Evolutionary conservation across 345 rosid genomes (phyloP), one percentile per base, ranked within the genome.

Genomic region (Camelina neglecta): DNA sequence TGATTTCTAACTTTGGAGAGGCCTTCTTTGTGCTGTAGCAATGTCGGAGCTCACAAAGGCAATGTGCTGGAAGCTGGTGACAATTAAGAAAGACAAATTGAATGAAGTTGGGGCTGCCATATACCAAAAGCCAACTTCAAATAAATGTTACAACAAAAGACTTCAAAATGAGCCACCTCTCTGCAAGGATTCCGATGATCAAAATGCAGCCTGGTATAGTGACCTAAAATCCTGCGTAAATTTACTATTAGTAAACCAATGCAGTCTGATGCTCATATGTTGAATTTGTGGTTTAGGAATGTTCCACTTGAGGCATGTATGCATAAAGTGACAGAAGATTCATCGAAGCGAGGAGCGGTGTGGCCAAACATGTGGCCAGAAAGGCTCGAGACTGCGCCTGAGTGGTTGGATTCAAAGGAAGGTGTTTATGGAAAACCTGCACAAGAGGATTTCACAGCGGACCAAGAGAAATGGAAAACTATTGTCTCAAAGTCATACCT

Each of bases 361-460:
- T 89, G 93, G 95, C 97, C 97, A 15, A 84, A 84, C 74, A 77
- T 67, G 68, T 91, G 97, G 95, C 97, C 95, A 0, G 49, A 26
- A 29, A 85, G 95, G 75, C 55, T 89, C 69, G 93, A 83, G 79
- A 83, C 76, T 48, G 85, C 84, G 3, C 97, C 97, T 3, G 86
- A 88, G 75, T 91, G 95, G 97, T 75, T 91, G 80, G 82, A 80
- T 60, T 78, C 86, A 29, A 73, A 84, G 83, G 81, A 67, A 69
- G 91, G 91, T 53, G 91, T 86, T 54, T 86, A 91, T 26, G 90
- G 97, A 44, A 89, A 87, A 80, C 76, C 87, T 76, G 92, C 86
- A 31, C 84, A 65, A 12, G 94, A 83, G 70, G 97, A 89, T 78
- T 89, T 87, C 74, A 57, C 76, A 57, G 81, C 83, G 24, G 94